Percentiles rank a stretch among this genome's conserved stretches.
phyloP scores from a whole-genome alignment of 768 basidiomycete genomes.

The Trametes gibbosa region DNA sequence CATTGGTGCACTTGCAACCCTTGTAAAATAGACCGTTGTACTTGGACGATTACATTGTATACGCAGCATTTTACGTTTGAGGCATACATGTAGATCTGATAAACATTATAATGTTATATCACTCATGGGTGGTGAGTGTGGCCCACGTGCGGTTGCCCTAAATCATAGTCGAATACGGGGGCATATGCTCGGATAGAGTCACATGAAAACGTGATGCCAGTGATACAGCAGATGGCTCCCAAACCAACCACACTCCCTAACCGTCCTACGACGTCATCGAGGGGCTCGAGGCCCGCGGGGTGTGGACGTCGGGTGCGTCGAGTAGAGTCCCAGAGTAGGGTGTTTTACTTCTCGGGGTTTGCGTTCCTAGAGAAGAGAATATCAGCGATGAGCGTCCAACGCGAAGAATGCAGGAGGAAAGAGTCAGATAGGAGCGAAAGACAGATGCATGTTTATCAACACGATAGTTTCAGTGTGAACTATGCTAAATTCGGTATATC shows the following conservation, averaged over 20 bases:
- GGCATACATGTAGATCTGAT: too few species aligned
- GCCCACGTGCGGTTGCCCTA: conserved; percentile 3
- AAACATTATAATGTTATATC: too few species aligned
- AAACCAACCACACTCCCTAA: conserved; percentile 16
- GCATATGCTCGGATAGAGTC: conserved; percentile 21
- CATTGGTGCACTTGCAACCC: conserved; percentile 21
- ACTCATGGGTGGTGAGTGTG: not conserved
- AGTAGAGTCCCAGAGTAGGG: conserved; percentile 3
- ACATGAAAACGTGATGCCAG: conserved; percentile 23
- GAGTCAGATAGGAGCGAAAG: conserved; percentile 99
- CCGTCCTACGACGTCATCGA: conserved; percentile 11
- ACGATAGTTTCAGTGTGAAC: conserved; percentile 91
- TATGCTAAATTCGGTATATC: conserved; percentile 73
- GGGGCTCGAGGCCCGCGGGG: conserved; percentile 6
- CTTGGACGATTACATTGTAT: not conserved
- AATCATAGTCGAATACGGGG: conserved; percentile 20
- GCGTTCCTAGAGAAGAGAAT: conserved; percentile 30
- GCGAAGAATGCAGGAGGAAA: conserved; percentile 1
- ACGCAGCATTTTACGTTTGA: not conserved
- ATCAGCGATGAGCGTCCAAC: conserved; percentile 13
- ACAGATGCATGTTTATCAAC: conserved; percentile 90
- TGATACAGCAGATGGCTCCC: conserved; percentile 24
- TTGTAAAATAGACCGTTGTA: conserved; percentile 19
- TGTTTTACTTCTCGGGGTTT: conserved; percentile 38
- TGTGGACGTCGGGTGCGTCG: conserved; percentile 23